phyloP scores from a whole-genome alignment of 2,329 filamentous ascomycete species.

The Penicillium sp. region DNA sequence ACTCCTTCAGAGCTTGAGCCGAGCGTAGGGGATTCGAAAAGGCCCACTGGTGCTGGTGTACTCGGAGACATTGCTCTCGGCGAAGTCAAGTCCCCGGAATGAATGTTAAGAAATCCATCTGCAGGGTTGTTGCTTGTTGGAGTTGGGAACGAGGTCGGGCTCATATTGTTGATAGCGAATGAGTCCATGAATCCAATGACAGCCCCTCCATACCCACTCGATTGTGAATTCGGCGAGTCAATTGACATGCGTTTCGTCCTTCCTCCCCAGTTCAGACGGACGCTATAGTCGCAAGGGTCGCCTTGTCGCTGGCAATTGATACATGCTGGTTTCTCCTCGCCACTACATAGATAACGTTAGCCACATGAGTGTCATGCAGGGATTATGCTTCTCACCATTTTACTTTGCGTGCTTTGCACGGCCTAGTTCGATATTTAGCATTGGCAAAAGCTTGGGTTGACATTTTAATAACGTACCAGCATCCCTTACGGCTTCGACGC shows the following conservation, averaged over 20 bases:
- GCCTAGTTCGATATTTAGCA: slow-evolving; percentile 49
- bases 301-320: slow-evolving; percentile 69
- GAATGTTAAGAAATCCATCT: slow-evolving; percentile 17
- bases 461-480: slow-evolving; percentile 53
- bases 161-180: slow-evolving; percentile 10
- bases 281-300: slow-evolving; percentile 75
- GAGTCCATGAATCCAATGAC: slow-evolving; percentile 18
- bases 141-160: slow-evolving; percentile 9
- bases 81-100: slow-evolving; percentile 13
- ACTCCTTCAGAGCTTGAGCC: slow-evolving; percentile 7
- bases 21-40: slow-evolving; percentile 20
- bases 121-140: slow-evolving; percentile 10
- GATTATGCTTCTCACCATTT: slow-evolving; percentile 58
- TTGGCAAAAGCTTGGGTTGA: neutral
- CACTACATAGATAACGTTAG: slow-evolving; percentile 44
- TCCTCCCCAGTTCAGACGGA: slow-evolving; percentile 77
- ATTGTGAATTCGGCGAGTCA: slow-evolving; percentile 34
- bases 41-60: slow-evolving; percentile 9
- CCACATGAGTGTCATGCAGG: neutral
- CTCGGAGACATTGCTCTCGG: slow-evolving; percentile 15
- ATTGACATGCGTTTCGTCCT: slow-evolving; percentile 58
- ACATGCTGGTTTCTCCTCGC: slow-evolving; percentile 72
- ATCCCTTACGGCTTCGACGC: slow-evolving; percentile 65
- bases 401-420: slow-evolving; percentile 74
- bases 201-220: slow-evolving; percentile 24